Conservation (phyloP, 2,329 filamentous ascomycete species). For the Aspergillus bombycis region DNA sequence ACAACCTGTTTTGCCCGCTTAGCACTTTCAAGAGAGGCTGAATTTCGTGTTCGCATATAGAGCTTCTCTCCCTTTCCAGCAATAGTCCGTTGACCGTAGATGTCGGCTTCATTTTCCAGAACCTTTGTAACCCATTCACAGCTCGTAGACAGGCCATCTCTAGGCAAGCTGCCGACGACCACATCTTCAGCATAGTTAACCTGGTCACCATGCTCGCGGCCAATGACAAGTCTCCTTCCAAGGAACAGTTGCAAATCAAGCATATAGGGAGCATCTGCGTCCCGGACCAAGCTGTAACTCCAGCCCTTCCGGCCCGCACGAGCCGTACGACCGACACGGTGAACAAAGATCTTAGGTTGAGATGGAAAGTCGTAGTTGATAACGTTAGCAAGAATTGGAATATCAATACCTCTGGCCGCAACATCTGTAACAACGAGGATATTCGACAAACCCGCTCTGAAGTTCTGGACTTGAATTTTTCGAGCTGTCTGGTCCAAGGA, state of each 20-base stretch:
- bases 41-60: constrained; percentile 85
- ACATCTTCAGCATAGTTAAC: constrained; percentile 81
- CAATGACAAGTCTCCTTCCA: constrained; percentile 78
- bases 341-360: constrained; percentile 94
- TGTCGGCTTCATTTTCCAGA: constrained; percentile 73
- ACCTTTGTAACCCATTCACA: constrained; percentile 84
- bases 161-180: constrained; percentile 74
- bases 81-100: constrained; percentile 71
- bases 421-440: constrained; percentile 96
- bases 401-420: constrained; percentile 95
- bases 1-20: constrained; percentile 82
- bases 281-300: constrained; percentile 90
- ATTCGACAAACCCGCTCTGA: constrained; percentile 80
- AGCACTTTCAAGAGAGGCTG: constrained; percentile 86
- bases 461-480: constrained; percentile 88
- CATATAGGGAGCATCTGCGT: constrained; percentile 87
- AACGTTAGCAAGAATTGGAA: constrained; percentile 91
- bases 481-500: constrained; percentile 92
- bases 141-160: constrained; percentile 72
- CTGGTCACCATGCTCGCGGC: constrained; percentile 62
- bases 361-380: constrained; percentile 99
- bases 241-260: constrained; percentile 94
- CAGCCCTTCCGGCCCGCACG: constrained; percentile 90
- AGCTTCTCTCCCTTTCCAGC: constrained; percentile 88
- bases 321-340: constrained; percentile 93